Percentiles rank a stretch among this genome's conserved stretches.
These are phyloP conservation scores for Bauhinia variegata DNA, from an alignment of 306 rosid species.

Conservation along the genomic window DNA sequence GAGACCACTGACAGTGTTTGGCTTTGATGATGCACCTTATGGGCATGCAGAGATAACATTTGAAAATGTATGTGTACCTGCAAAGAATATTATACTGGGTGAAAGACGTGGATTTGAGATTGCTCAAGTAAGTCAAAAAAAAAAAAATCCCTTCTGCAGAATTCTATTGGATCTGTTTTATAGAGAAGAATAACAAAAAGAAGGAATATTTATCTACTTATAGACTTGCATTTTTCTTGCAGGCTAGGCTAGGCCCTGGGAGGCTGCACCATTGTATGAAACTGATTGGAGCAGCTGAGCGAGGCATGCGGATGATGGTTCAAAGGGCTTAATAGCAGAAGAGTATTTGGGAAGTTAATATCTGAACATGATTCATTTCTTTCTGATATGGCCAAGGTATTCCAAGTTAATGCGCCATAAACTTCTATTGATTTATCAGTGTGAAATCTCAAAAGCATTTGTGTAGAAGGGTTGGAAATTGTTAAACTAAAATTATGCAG, in stretches of 20 bases:
- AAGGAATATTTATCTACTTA: background rate
- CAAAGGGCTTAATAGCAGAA: constrained; percentile 62
- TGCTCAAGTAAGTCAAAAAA: constrained; percentile 52
- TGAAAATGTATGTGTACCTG: constrained; percentile 58
- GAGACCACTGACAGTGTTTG: constrained; percentile 63
- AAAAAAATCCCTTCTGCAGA: background rate
- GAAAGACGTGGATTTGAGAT: constrained; percentile 73
- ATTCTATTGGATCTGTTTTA: background rate
- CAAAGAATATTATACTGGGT: constrained; percentile 57
- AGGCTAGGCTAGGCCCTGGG: constrained; percentile 73
- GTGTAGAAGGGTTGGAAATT: background rate
- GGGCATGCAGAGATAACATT: constrained; percentile 66
- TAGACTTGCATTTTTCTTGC: constrained; percentile 12
- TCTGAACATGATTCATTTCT: constrained; percentile 68
- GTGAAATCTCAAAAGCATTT: no score
- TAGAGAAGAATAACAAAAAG: constrained; percentile 2
- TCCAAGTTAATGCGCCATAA: background rate
- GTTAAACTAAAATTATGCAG: background rate
- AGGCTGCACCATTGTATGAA: constrained; percentile 77
- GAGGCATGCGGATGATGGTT: constrained; percentile 61
- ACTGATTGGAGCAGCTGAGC: constrained; percentile 65
- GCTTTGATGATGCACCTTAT: constrained; percentile 72
- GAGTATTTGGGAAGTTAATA: constrained; percentile 62
- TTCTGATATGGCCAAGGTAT: constrained; percentile 57
- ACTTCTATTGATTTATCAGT: background rate